A percentile compares a stretch with the other conserved stretches of the same genome.
Conservation (phyloP, 2,329 filamentous ascomycete genomes). For the Cytospora chrysosperma region DNA sequence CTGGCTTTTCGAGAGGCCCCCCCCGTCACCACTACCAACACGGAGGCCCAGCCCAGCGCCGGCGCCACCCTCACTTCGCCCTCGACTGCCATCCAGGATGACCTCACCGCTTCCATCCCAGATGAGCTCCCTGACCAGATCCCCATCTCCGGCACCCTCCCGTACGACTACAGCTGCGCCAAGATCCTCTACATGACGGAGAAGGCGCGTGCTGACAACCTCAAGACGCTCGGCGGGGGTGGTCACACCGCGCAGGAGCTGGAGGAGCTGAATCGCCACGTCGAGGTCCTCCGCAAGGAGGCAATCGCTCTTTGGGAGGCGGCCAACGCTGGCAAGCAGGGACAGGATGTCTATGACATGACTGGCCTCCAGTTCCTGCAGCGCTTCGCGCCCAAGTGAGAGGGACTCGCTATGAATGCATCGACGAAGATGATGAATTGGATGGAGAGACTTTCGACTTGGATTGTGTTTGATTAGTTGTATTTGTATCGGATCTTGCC, state of each 20-base stretch:
- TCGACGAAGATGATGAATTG: too few relatives aligned
- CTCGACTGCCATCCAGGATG: not conserved
- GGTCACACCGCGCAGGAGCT: too few relatives aligned
- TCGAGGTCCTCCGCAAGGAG: not conserved
- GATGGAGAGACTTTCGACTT: too few relatives aligned
- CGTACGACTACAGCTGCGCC: not conserved
- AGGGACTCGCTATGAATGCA: not conserved
- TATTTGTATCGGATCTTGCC: too few relatives aligned
- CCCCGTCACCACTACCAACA: too few relatives aligned
- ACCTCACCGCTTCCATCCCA: not conserved
- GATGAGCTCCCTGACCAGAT: not conserved
- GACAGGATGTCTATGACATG: not conserved
- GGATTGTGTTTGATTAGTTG: too few relatives aligned
- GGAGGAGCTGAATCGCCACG: not conserved
- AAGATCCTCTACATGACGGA: not conserved
- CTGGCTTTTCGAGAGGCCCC: too few relatives aligned
- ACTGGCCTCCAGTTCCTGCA: not conserved
- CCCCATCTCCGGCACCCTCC: not conserved
- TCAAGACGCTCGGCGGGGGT: not conserved
- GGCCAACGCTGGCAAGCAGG: not conserved
- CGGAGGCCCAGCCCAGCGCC: too few relatives aligned
- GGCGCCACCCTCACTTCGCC: too few relatives aligned
- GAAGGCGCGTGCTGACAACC: not conserved
- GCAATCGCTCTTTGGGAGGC: not conserved
- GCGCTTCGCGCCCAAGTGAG: not conserved